Conservation (phyloP, 352 stramenopile genomes). For the Lagenidium giganteum region DNA sequence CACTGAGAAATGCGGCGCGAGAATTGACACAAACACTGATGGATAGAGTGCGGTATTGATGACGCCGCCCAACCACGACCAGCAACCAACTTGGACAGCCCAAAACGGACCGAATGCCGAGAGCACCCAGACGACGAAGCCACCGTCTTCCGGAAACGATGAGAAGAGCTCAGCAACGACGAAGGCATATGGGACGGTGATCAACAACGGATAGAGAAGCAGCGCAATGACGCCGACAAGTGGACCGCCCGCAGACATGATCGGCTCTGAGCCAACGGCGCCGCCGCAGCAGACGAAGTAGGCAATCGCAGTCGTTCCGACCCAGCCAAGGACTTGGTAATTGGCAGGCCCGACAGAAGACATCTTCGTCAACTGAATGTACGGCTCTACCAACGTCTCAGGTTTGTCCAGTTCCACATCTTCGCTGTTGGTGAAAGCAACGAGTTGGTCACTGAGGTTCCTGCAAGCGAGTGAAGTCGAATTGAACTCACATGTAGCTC, state of each 20-base stretch:
- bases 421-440: too few relatives aligned
- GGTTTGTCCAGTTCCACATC: too few relatives aligned
- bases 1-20: constrained; percentile 26
- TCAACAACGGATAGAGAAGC: constrained; percentile 75
- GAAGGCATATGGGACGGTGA: constrained; percentile 76
- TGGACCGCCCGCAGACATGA: constrained; percentile 20
- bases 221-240: constrained; percentile 72
- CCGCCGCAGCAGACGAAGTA: constrained; percentile 22
- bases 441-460: too few relatives aligned
- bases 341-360: too few relatives aligned
- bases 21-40: constrained; percentile 28
- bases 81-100: constrained; percentile 57
- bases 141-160: constrained; percentile 73
- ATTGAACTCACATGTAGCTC: too few relatives aligned
- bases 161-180: constrained; percentile 86
- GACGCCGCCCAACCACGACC: constrained; percentile 71
- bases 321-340: constrained; percentile 20
- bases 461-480: too few relatives aligned
- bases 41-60: constrained; percentile 38
- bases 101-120: constrained; percentile 83
- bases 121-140: constrained; percentile 84
- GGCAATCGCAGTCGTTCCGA: constrained; percentile 21
- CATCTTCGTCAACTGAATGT: too few relatives aligned
- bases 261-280: constrained; percentile 17
- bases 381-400: too few relatives aligned